Percentiles rank a stretch among this genome's conserved stretches.
These are phyloP conservation scores for Klebsormidium nitens DNA, from an alignment of 139 green algal species.

Conservation along the genomic window DNA sequence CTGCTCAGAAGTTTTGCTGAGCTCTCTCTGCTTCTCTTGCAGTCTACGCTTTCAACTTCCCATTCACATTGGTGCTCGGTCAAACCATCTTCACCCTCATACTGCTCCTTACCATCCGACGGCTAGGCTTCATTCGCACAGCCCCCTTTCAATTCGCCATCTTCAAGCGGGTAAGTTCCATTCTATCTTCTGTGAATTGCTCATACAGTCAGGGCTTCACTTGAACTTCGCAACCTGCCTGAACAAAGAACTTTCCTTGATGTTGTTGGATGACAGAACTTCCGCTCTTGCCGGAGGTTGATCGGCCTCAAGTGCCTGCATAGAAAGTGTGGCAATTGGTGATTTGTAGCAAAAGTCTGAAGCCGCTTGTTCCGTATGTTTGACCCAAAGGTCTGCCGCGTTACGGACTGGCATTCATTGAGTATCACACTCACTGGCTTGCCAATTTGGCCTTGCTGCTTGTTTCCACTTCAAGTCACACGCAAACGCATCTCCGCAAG, in stretches of 20 bases:
- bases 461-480: background rate
- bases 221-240: background rate
- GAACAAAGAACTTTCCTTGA: background rate
- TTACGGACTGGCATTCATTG: background rate
- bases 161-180: conserved; percentile 39
- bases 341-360: background rate
- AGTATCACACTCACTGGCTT: too few species aligned
- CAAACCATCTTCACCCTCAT: conserved; percentile 45
- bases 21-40: too few species aligned
- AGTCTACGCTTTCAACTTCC: conserved; percentile 47
- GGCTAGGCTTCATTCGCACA: conserved; percentile 33
- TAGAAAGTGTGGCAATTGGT: background rate
- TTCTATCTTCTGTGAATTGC: background rate
- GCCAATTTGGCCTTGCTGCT: background rate
- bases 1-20: too few species aligned
- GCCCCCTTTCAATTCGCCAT: conserved; percentile 26
- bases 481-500: background rate
- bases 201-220: background rate
- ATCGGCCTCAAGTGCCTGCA: background rate
- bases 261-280: too few species aligned
- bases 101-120: conserved; percentile 34
- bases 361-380: background rate
- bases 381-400: background rate
- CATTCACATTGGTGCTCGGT: conserved; percentile 44
- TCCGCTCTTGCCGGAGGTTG: too few species aligned